These are phyloP conservation scores for Pseudogymnoascus destructans DNA, from an alignment of 2,329 filamentous ascomycete genomes.

Conservation along the genomic window DNA sequence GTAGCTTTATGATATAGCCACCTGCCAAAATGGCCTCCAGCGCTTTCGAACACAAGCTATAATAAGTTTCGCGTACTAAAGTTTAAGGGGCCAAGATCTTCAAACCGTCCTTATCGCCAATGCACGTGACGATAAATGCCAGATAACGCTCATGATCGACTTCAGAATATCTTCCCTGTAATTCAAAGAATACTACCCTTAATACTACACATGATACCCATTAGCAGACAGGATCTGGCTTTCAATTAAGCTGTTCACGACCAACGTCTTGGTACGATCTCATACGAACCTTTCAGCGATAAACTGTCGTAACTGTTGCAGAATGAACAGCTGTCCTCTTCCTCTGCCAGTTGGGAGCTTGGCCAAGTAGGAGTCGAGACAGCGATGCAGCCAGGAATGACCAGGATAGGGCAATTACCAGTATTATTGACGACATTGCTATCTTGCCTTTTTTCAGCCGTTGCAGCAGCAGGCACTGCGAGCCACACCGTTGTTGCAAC, in stretches of 20 bases:
- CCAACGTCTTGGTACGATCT: background rate
- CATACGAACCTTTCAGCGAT: background rate
- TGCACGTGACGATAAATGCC: background rate
- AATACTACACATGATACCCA: background rate
- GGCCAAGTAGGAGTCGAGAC: constrained; percentile 3
- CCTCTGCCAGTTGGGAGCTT: background rate
- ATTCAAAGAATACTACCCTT: background rate
- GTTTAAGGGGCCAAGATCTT: background rate
- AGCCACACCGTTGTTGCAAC: background rate
- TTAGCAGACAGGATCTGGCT: background rate
- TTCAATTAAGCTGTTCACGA: background rate
- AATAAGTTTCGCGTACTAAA: background rate
- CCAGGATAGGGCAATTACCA: background rate
- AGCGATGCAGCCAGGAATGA: constrained; percentile 4
- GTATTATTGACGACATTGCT: background rate
- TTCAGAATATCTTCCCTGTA: background rate
- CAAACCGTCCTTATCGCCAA: background rate
- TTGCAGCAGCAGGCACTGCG: background rate
- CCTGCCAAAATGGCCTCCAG: background rate
- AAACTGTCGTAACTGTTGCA: background rate
- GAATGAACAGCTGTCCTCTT: background rate
- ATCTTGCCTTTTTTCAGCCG: background rate
- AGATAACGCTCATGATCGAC: background rate
- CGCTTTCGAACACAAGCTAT: background rate
- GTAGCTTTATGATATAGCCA: background rate